Evolutionary conservation across 2,329 filamentous ascomycete genomes (phyloP), one percentile per base, ranked within the genome.

Genomic region (Talaromyces sp.): DNA sequence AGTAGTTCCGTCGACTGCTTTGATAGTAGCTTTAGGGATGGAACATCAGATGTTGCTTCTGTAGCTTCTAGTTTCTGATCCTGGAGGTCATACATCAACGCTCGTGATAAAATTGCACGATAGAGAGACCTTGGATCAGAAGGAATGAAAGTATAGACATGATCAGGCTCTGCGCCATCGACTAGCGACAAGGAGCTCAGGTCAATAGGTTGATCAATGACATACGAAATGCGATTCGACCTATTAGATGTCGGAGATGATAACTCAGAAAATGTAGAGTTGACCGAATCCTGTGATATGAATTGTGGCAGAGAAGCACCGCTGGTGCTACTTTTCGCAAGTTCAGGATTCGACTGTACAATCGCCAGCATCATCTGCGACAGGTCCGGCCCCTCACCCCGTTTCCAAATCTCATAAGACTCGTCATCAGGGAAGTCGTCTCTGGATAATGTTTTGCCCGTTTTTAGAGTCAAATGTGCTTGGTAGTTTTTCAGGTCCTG

Each of bases 321-420:
- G 1, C 89, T 86, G 3, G 90, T 89, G 68, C 86, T 89, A 68
- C 86, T 89, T 74, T 93, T 96, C 59, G 92, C 90, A 61, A 98
- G 83, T 69, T 94, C 91, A 3, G 93, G 94, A 70, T 91, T 92
- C 5, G 90, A 90, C 67, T 91, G 92, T 47, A 98, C 82, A 68
- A 99, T 92, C 43, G 93, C 91, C 71, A 96, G 84, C 84, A 99
- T 95, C 88, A 98, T 93, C 71, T 95, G 91, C 5, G 93, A 95
- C 49, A 99, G 81, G 71, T 96, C 92, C 13, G 91, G 90, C 2
- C 86, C 86, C 76, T 99, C 95, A n/a, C 88, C 86, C 74, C 91
- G 94, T 77, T 93, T 96, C 95, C 95, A 99, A 51, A 87, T 83
- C 69, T 93, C 88, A 75, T 93, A 99, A 2, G 90, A 89, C 67